Evolutionary conservation across 352 stramenopile species (phyloP).

Genomic region (Globisporangium okanoganense): DNA sequence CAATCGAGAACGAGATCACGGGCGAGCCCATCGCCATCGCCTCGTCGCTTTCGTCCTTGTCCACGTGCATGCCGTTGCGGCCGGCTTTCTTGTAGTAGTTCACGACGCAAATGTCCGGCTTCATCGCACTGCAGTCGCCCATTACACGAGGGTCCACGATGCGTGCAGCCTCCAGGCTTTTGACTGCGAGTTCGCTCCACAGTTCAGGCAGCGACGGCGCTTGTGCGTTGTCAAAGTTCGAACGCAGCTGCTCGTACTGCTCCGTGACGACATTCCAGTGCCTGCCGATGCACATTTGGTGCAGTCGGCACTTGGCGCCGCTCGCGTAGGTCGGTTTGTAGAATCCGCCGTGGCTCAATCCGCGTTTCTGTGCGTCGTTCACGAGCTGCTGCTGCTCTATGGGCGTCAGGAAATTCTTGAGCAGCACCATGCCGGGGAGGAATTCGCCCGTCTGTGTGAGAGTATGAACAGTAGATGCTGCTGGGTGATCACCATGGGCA

Average conservation of each 20-base stretch:
- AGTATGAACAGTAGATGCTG: background rate
- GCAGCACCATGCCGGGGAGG: slow-evolving; percentile 59
- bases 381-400: slow-evolving; percentile 57
- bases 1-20: slow-evolving; percentile 71
- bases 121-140: slow-evolving; percentile 40
- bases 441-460: slow-evolving; percentile 19
- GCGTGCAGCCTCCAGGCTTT: slow-evolving; percentile 34
- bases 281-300: slow-evolving; percentile 67
- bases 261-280: slow-evolving; percentile 76
- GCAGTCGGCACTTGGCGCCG: slow-evolving; percentile 64
- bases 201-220: slow-evolving; percentile 27
- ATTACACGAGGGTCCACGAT: slow-evolving; percentile 38
- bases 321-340: slow-evolving; percentile 71
- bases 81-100: slow-evolving; percentile 79
- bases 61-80: slow-evolving; percentile 68
- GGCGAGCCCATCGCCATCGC: slow-evolving; percentile 61
- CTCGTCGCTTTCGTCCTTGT: slow-evolving; percentile 64
- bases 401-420: slow-evolving; percentile 48
- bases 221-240: slow-evolving; percentile 42
- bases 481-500: background rate
- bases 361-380: slow-evolving; percentile 41
- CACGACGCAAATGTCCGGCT: slow-evolving; percentile 62
- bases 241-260: slow-evolving; percentile 54
- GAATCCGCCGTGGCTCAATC: slow-evolving; percentile 40
- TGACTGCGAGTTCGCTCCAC: slow-evolving; percentile 32